These are phyloP conservation scores for Rhodotorula kratochvilovae DNA, from an alignment of 768 basidiomycete species.

Conservation along the genomic window DNA sequence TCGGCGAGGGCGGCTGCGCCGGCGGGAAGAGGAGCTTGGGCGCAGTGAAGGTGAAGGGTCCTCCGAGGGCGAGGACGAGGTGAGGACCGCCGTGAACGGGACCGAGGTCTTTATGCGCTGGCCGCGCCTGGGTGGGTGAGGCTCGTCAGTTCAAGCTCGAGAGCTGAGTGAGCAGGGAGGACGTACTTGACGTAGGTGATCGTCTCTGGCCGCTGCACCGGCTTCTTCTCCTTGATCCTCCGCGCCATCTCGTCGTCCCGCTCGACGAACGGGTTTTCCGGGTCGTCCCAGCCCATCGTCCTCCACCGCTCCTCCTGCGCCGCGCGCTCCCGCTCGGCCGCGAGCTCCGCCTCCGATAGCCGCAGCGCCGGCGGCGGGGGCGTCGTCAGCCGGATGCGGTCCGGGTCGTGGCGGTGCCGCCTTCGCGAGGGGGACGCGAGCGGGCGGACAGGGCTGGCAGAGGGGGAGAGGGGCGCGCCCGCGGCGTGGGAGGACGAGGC, in stretches of 20 bases:
- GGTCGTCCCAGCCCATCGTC: conserved; percentile 30
- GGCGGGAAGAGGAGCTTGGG: conserved; percentile 36
- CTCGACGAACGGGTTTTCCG: conserved; percentile 37
- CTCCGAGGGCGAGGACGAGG: conserved; percentile 20
- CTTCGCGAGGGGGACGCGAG: neutral
- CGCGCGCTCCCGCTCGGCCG: neutral
- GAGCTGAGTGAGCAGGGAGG: neutral
- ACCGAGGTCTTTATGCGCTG: conserved; percentile 33
- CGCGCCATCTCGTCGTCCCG: conserved; percentile 17
- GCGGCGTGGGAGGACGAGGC: neutral
- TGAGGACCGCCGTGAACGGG: conserved; percentile 29
- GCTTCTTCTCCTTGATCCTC: neutral
- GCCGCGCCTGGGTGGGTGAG: conserved; percentile 16
- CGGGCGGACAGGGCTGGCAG: neutral
- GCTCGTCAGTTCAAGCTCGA: neutral
- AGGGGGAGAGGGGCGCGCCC: neutral
- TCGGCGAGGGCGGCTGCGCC: conserved; percentile 1
- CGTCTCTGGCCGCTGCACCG: conserved; percentile 27
- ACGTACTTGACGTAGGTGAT: conserved; percentile 34
- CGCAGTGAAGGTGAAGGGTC: conserved; percentile 37
- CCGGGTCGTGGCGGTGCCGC: conserved; percentile 21
- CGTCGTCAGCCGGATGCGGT: conserved; percentile 28
- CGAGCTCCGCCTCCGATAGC: neutral
- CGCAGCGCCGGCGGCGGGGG: conserved; percentile 17
- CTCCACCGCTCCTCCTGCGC: neutral